Percentiles rank a stretch among this genome's conserved stretches.
phyloP scores from a whole-genome alignment of 768 basidiomycete genomes.

The Leccinum rimulosum region DNA sequence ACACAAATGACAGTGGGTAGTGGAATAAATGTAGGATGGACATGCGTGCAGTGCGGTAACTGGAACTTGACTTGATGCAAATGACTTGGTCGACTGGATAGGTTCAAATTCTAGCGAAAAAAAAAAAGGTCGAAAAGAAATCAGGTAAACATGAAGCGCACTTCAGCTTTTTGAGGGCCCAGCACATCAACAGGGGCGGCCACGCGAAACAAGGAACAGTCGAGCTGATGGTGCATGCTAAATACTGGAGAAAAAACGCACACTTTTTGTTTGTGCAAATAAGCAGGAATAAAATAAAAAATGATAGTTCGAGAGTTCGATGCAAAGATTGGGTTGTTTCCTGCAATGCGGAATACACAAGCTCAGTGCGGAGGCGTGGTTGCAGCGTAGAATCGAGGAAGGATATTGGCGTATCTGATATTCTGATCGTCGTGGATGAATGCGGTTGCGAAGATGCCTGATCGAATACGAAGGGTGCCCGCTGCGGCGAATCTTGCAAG shows the following conservation, averaged over 20 bases:
- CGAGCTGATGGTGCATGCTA: slow-evolving; percentile 27
- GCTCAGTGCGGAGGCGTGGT: slow-evolving; percentile 16
- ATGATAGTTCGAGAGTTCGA: slow-evolving; percentile 29
- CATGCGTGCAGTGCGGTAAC: slow-evolving; percentile 22
- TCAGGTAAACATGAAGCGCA: slow-evolving; percentile 28
- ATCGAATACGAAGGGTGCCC: slow-evolving; percentile 20
- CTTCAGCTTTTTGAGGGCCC: slow-evolving; percentile 24
- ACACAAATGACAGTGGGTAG: slow-evolving; percentile 30
- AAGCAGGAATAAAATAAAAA: slow-evolving; percentile 34
- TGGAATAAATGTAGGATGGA: slow-evolving; percentile 26
- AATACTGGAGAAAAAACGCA: slow-evolving; percentile 26
- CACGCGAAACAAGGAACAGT: slow-evolving; percentile 19
- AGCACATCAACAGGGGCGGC: slow-evolving; percentile 12
- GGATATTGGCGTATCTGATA: slow-evolving; percentile 22
- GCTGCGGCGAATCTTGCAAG: slow-evolving; percentile 25
- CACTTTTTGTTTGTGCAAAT: slow-evolving; percentile 32
- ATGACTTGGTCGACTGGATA: slow-evolving; percentile 19
- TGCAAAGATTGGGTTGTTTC: slow-evolving; percentile 32
- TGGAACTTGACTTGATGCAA: slow-evolving; percentile 27
- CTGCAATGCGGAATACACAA: slow-evolving; percentile 24
- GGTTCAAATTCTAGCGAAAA: slow-evolving; percentile 28
- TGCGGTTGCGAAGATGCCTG: slow-evolving; percentile 24
- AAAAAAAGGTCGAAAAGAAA: slow-evolving; percentile 7
- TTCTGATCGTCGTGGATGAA: slow-evolving; percentile 22
- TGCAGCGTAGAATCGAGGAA: slow-evolving; percentile 20